A percentile compares a stretch with the other conserved stretches of the same genome.
These are phyloP conservation scores for Lentinula sp. DNA, from an alignment of 768 basidiomycete genomes.

Conservation along the genomic window DNA sequence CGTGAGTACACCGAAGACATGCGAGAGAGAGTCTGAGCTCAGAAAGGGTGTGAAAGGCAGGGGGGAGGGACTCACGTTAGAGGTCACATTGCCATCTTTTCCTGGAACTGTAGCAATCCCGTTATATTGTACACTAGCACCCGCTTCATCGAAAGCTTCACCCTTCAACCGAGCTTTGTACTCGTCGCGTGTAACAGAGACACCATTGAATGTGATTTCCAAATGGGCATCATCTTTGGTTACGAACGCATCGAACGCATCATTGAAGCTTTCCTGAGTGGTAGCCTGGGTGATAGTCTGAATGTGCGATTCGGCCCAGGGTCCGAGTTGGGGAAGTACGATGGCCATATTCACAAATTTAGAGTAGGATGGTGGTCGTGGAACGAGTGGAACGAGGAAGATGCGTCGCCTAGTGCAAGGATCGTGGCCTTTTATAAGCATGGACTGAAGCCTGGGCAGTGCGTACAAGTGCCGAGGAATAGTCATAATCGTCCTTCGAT, in stretches of 20 bases:
- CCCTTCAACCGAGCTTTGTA: constrained; percentile 32
- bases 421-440: background rate
- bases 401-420: background rate
- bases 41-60: too few species aligned
- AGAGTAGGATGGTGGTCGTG: background rate
- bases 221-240: constrained; percentile 19
- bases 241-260: constrained; percentile 35
- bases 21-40: too few species aligned
- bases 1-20: too few species aligned
- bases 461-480: background rate
- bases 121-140: constrained; percentile 22
- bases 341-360: constrained; percentile 5
- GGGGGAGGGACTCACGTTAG: background rate
- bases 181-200: constrained; percentile 26
- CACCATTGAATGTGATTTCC: constrained; percentile 35
- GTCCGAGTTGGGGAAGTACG: constrained; percentile 33
- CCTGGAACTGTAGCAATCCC: constrained; percentile 22
- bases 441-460: background rate
- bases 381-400: background rate
- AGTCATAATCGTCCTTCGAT: background rate
- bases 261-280: constrained; percentile 24
- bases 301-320: constrained; percentile 35
- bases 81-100: background rate
- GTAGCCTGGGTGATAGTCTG: constrained; percentile 32
- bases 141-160: constrained; percentile 20